These are phyloP conservation scores for Telfairia occidentalis DNA, from an alignment of 331 rosid genomes.

Conservation along the genomic window DNA sequence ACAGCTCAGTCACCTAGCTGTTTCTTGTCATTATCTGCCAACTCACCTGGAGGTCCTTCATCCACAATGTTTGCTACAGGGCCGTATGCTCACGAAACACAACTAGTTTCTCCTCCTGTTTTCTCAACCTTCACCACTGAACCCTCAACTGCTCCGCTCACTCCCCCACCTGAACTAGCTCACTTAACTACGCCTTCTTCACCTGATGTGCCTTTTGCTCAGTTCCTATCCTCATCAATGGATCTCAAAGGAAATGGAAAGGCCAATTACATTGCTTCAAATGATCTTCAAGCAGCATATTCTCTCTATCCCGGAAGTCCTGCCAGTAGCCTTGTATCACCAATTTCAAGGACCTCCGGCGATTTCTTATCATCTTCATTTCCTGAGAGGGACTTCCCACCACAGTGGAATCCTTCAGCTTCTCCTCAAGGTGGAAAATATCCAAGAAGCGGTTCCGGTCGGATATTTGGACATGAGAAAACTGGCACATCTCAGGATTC, in stretches of 20 bases:
- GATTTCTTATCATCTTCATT: conserved; percentile 71
- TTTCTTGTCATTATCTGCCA: conserved; percentile 74
- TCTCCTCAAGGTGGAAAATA: conserved; percentile 61
- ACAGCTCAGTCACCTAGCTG: conserved; percentile 88
- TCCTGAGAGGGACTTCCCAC: conserved; percentile 57
- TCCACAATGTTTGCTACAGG: conserved; percentile 85
- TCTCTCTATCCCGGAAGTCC: conserved; percentile 96
- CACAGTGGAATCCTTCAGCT: conserved; percentile 69
- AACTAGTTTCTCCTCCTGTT: conserved; percentile 90
- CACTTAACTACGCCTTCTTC: conserved; percentile 96
- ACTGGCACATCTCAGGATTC: conserved; percentile 67
- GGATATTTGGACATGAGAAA: conserved; percentile 57
- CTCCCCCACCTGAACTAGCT: conserved; percentile 99
- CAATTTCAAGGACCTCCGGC: conserved; percentile 69
- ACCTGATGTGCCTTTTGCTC: conserved; percentile 97
- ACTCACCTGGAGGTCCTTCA: conserved; percentile 99
- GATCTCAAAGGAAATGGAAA: conserved; percentile 51
- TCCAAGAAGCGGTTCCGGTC: conserved; percentile 57
- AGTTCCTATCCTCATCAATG: conserved; percentile 70
- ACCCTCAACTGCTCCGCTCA: conserved; percentile 94
- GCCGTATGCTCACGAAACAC: conserved; percentile 97
- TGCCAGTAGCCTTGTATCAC: conserved; percentile 64
- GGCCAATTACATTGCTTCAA: conserved; percentile 56
- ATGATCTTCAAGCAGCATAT: conserved; percentile 83
- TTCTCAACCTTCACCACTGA: conserved; percentile 97